Evolutionary conservation across 140 eudicot genomes (phyloP).

Genomic region (Senecio squalidus): DNA sequence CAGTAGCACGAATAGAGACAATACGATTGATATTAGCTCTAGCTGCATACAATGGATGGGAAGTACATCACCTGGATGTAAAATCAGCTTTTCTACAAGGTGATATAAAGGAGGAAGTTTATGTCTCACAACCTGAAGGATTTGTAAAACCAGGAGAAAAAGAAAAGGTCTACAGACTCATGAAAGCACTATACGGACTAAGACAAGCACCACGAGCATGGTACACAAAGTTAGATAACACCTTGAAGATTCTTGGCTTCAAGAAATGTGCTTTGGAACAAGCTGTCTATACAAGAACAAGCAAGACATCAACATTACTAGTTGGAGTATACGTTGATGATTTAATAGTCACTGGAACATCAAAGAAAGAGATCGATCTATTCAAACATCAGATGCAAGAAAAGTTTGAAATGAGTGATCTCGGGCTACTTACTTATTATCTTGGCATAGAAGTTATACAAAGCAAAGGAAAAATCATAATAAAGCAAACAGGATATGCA

Average conservation of each 20-base stretch:
- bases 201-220: constrained; percentile 5
- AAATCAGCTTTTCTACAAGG: constrained; percentile 2
- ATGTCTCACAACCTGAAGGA: background rate
- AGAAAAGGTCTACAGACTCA: background rate
- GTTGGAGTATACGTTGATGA: background rate
- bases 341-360: background rate
- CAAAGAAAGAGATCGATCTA: background rate
- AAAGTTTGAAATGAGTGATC: too few species aligned
- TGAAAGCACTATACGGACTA: background rate
- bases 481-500: too few species aligned
- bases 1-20: background rate
- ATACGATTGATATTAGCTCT: background rate
- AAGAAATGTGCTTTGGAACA: background rate
- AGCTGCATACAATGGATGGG: background rate
- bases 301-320: background rate
- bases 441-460: background rate
- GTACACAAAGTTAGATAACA: background rate
- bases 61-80: background rate
- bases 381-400: background rate
- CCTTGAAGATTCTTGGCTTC: background rate
- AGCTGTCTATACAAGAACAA: background rate
- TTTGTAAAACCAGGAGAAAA: background rate
- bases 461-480: background rate
- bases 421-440: too few species aligned
- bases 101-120: background rate